Conservation (phyloP, 2,329 filamentous ascomycete species). For the Colletotrichum lindemuthianum region DNA sequence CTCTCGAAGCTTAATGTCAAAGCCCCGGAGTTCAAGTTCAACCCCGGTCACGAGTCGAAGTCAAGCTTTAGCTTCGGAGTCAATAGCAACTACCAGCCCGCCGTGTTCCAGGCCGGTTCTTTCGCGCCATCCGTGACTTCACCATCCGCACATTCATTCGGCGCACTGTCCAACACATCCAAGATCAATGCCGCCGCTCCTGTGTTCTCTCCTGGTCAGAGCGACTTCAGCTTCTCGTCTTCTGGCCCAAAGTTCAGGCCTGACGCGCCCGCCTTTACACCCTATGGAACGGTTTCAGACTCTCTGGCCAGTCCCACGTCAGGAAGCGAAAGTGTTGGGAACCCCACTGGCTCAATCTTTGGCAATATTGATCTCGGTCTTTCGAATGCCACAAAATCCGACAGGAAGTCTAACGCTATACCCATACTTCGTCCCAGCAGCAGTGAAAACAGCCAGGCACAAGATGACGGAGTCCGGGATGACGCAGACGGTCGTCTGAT, state of each 20-base stretch:
- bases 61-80: constrained; percentile 62
- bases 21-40: constrained; percentile 89
- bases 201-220: constrained; percentile 74
- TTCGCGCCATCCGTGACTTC: constrained; percentile 47
- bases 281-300: constrained; percentile 59
- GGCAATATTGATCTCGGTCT: constrained; percentile 72
- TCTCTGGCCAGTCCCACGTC: constrained; percentile 59
- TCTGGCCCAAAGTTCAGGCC: constrained; percentile 77
- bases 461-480: constrained; percentile 47
- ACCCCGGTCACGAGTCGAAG: constrained; percentile 62
- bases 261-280: constrained; percentile 81
- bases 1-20: constrained; percentile 86
- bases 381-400: constrained; percentile 71
- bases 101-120: constrained; percentile 53
- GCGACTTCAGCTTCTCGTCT: constrained; percentile 75
- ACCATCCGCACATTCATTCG: constrained; percentile 51
- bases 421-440: constrained; percentile 78
- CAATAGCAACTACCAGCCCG: constrained; percentile 58
- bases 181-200: constrained; percentile 77
- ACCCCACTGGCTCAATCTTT: constrained; percentile 68
- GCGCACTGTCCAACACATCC: constrained; percentile 51
- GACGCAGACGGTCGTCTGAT: constrained; percentile 68
- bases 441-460: constrained; percentile 44
- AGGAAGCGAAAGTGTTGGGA: constrained; percentile 54
- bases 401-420: constrained; percentile 82